Conservation (phyloP, 106 monocot species). For the Dendrobium catenatum region DNA sequence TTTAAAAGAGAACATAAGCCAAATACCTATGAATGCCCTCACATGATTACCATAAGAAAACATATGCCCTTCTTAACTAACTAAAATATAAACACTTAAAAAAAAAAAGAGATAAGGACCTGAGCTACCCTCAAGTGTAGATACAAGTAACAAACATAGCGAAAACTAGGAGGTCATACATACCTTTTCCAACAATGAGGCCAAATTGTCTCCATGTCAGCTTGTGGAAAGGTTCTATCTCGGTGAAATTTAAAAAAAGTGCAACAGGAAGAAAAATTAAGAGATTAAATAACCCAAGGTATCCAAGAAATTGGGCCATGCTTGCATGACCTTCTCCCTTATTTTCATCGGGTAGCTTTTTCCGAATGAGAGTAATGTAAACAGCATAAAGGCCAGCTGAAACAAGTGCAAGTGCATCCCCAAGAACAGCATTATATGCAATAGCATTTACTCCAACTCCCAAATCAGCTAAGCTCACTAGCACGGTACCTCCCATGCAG, state of each 20-base stretch:
- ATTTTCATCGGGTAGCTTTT: conserved; percentile 69
- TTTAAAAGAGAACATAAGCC: too few relatives aligned
- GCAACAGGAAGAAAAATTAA: conserved; percentile 73
- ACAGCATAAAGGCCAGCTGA: conserved; percentile 84
- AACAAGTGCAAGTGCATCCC: conserved; percentile 68
- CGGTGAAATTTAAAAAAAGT: conserved; percentile 58
- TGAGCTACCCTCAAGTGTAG: not conserved
- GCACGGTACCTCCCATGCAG: conserved; percentile 89
- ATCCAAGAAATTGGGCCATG: conserved; percentile 89
- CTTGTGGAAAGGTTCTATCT: conserved; percentile 61
- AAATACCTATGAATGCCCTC: not conserved
- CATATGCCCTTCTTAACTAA: not conserved
- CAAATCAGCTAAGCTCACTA: conserved; percentile 80
- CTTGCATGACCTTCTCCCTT: conserved; percentile 72
- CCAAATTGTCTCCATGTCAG: conserved; percentile 72
- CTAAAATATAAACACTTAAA: too few relatives aligned
- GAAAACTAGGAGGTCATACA: not conserved
- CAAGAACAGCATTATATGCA: conserved; percentile 65
- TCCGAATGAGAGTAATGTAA: conserved; percentile 79
- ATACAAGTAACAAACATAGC: not conserved
- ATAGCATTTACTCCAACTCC: conserved; percentile 35
- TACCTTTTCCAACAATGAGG: conserved; percentile 90
- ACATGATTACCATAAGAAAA: not conserved
- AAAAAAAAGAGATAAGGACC: not conserved
- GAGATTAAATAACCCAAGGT: conserved; percentile 77